A percentile compares a stretch with the other conserved stretches of the same genome.
These are phyloP conservation scores for Artemisia tridentata DNA, from an alignment of 129 eudicot genomes.

Conservation along the genomic window DNA sequence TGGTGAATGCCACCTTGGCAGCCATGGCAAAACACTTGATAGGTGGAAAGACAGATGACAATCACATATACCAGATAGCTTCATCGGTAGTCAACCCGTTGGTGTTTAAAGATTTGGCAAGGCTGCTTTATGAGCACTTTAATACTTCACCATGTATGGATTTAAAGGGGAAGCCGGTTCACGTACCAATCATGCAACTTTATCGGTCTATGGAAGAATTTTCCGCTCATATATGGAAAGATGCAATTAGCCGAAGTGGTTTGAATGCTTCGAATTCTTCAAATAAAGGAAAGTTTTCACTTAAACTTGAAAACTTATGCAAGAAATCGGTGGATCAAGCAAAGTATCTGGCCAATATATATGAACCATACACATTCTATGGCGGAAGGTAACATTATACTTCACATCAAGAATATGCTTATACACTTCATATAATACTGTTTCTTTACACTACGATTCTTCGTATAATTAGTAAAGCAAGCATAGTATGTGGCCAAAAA, in stretches of 20 bases:
- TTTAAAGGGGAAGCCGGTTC: slow-evolving; percentile 70
- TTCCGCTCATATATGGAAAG: slow-evolving; percentile 83
- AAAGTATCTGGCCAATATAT: slow-evolving; percentile 76
- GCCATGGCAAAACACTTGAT: slow-evolving; percentile 92
- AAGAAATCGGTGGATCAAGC: slow-evolving; percentile 94
- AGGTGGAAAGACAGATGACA: slow-evolving; percentile 59
- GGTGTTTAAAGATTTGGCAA: slow-evolving; percentile 69
- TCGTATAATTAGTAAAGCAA: too few relatives aligned
- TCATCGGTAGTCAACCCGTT: slow-evolving; percentile 92
- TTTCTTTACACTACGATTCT: neutral
- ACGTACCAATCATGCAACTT: slow-evolving; percentile 74
- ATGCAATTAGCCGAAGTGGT: slow-evolving; percentile 57
- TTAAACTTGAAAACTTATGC: slow-evolving; percentile 67
- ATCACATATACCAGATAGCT: slow-evolving; percentile 78
- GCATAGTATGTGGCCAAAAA: neutral
- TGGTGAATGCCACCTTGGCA: slow-evolving; percentile 87
- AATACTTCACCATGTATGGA: slow-evolving; percentile 65
- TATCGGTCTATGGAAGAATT: slow-evolving; percentile 80
- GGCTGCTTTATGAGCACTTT: slow-evolving; percentile 73
- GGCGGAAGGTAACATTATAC: slow-evolving; percentile 77
- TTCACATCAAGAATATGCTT: neutral
- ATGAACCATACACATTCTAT: slow-evolving; percentile 89
- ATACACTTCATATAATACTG: neutral
- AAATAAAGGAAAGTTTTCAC: slow-evolving; percentile 45
- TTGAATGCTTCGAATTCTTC: slow-evolving; percentile 34